Base-by-base conservation (phyloP, 2,329 filamentous ascomycete species). In the Gnomoniopsis smithogilvyi region DNA sequence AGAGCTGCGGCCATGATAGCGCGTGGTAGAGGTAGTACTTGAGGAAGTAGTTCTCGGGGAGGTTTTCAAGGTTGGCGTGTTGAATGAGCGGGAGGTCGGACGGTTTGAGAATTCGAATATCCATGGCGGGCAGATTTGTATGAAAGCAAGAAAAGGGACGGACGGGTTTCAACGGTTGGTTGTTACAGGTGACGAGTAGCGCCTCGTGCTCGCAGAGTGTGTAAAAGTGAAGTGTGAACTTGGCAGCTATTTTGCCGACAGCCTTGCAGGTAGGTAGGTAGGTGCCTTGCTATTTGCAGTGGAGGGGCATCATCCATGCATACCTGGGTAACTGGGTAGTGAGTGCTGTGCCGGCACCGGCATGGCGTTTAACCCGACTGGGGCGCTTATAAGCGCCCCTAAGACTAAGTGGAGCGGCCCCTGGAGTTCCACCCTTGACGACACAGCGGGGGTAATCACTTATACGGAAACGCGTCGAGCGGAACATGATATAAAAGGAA, bases 1-100 rank as follows among this genome's bases (percentile, higher is more conserved):
- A 94, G 65, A 99, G 86, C 78, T 98, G 94, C 49, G 95, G 95
- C 95, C 95, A 99, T 68, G 92, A 96, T 66, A 98, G 87, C 17
- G 94, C 93, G 77, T 99, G 95, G 84, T 99, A 99, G 70, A 99
- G 87, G 80, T 99, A 99, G 83, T 99, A 99, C 84, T 99, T 99
- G 78, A 96, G 91, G 75, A 98, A 98, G 85, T 99, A 99, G 82
- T 99, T 99, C 77, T 99, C 95, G 65, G 95, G 95, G 56, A 99
- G 84, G 80, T 99, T 99, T 74, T 96, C 96, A 73, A 99, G 93
- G 81, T 99, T 98, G 72, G 94, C 94, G 76, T 96, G 92, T 79
- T 99, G 95, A 72, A 99, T 92, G 72, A 95, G 88, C 66, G 91
- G 91, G 65, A 96, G 90, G 77, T 96, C 91, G 64, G 86, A 89